Evolutionary conservation across 768 basidiomycete species (phyloP), one percentile per base, ranked within the genome.

Genomic region (Boletus subcaerulescens): DNA sequence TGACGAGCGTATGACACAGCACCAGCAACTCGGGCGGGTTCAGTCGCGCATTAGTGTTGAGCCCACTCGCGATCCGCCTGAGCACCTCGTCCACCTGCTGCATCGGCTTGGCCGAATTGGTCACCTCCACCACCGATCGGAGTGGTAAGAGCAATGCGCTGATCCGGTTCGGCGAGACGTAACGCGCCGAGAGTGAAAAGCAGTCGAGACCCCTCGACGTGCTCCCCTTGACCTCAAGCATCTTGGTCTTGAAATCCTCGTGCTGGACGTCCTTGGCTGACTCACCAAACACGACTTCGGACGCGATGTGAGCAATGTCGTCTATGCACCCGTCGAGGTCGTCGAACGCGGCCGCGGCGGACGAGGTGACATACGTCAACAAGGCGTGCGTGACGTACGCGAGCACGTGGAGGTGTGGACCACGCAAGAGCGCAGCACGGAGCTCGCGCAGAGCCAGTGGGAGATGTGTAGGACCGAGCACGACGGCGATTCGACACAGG

Each of bases 191-290:
- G 53, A 93, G 80, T 14, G 85, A 82, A 63, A 97, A 93, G 0
- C 90, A 86, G 66, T 98, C 93, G 32, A 96, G 74, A 3, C 88
- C 93, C 65, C 85, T 85, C n/a, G 91, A 83, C 3, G 86, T 80
- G 24, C 92, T 93, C 11, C 84, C 80, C 32, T 85, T 80, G 29
- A 95, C 96, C 74, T 99, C 96, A 20, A 89, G 82, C 84, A 93
- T 90, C 71, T 91, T 94, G 17, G 93, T 94, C 74, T 87, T 92
- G 83, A 96, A 98, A 24, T 87, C 95, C 61, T 94, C 93, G 4
- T 87, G 78, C 53, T 86, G 83, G 0, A 90, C 86, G 63, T 98
- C 92, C 69, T 90, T 91, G 14, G 89, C 91, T 1, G 95, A 94
- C 67, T 94, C 86, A 26, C 96, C 96, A 61, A 98, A 98, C 49